Base-by-base conservation (phyloP, 2,329 filamentous ascomycete genomes). In the Verticillium nonalfalfae region DNA sequence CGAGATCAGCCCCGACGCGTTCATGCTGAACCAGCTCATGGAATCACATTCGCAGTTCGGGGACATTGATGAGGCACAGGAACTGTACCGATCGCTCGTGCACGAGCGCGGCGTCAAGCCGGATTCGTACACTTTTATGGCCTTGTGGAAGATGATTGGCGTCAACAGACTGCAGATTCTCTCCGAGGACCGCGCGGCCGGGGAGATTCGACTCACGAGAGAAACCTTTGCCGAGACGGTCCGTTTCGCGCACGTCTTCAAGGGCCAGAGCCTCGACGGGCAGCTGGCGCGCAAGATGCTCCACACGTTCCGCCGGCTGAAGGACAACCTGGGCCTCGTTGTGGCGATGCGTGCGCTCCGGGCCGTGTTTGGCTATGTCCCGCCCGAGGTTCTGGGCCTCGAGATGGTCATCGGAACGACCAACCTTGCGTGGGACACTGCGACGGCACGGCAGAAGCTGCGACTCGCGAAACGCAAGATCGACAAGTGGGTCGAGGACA, bases 21-120 rank as follows among this genome's bases (percentile, higher is more conserved):
- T 88, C 72, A 89, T 93, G 75, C 85, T 93, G 80, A 95, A 94
- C 73, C 89, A 93, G 69, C 77, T 93, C 26, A 82, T 95, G 33
- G 85, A 86, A 63, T 85, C 86, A 7, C 83, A 88, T 64, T 80
- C 89, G 56, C 83, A 86, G 63, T 82, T 83, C 62, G 83, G 84
- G 58, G 78, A 85, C 59, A 78, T 81, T 55, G 72, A 75, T 31
- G 76, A 82, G 58, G 84, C 89, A 0, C 79, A 83, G 67, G 70
- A 74, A 2, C 79, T 87, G 35, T 91, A 87, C 71, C 71, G 75
- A 10, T 72, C 75, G 18, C 80, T 91, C 69, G 81, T 83, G 35
- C 66, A 72, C 10, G 74, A 80, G 33, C 75, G 77, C 39, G 76
- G 74, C 36, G 71, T 89, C 50, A 73, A 77, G 58, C 88, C 89